Evolutionary conservation across 306 rosid genomes (phyloP).

Genomic region (Prunus mira): DNA sequence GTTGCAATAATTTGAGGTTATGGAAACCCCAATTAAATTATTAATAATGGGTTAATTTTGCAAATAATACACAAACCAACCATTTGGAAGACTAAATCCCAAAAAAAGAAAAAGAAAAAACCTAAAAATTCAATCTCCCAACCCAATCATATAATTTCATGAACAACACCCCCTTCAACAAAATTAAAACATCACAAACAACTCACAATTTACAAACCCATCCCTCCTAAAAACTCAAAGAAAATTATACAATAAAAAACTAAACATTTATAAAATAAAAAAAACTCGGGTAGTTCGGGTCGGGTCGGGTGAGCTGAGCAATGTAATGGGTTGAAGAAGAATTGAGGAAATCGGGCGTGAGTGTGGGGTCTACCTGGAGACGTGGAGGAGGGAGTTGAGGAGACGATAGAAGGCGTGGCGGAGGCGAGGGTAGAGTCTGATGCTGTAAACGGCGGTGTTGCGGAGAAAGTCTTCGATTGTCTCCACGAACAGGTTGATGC

Average conservation of each 20-base stretch:
- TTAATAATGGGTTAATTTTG: neutral
- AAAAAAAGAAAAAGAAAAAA: neutral
- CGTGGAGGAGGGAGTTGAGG: slow-evolving; percentile 43
- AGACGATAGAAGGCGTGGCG: slow-evolving; percentile 62
- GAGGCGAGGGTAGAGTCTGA: slow-evolving; percentile 49
- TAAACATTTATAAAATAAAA: too few species aligned
- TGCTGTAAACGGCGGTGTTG: slow-evolving; percentile 37
- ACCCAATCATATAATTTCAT: neutral
- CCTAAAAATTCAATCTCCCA: neutral
- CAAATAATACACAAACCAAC: neutral
- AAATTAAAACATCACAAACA: slow-evolving; percentile 6
- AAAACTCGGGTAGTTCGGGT: neutral
- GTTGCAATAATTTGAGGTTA: neutral
- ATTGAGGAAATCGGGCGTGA: neutral
- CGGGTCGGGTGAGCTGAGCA: neutral
- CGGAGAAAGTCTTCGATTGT: slow-evolving; percentile 49
- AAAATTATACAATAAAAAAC: neutral
- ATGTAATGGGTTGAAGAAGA: neutral
- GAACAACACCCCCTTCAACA: neutral
- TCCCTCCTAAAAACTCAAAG: neutral
- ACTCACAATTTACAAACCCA: neutral
- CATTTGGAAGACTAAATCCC: slow-evolving; percentile 6
- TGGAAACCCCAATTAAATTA: too few species aligned
- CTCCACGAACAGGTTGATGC: slow-evolving; percentile 63
- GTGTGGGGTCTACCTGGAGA: slow-evolving; percentile 31